Evolutionary conservation across 2,329 filamentous ascomycete species (phyloP).

Genomic region (Aspergillus hortae): DNA sequence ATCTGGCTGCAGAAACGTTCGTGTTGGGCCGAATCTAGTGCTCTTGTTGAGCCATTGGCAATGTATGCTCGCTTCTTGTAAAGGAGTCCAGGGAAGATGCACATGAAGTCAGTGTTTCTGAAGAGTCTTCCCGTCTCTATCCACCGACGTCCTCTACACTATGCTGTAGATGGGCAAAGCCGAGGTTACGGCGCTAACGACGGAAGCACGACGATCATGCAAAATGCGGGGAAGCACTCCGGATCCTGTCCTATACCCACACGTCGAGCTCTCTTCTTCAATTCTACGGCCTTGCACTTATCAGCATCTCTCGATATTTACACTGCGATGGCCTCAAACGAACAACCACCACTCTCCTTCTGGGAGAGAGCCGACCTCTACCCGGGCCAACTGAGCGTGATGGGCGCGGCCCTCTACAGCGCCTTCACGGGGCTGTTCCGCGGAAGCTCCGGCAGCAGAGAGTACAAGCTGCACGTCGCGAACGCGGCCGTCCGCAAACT

Average conservation of each 20-base stretch:
- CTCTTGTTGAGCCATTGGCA: too few species aligned
- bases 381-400: slow-evolving; percentile 22
- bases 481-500: slow-evolving; percentile 29
- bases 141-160: too few species aligned
- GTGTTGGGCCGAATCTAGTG: too few species aligned
- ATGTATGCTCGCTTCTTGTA: too few species aligned
- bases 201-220: not conserved
- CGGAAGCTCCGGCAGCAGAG: slow-evolving; percentile 32
- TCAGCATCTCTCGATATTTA: not conserved
- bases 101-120: too few species aligned
- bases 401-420: slow-evolving; percentile 24
- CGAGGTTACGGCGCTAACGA: not conserved
- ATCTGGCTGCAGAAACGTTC: too few species aligned
- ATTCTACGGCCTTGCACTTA: not conserved
- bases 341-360: slow-evolving; percentile 25
- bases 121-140: too few species aligned
- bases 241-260: not conserved
- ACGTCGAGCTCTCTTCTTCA: not conserved
- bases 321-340: slow-evolving; percentile 10
- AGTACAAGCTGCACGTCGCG: slow-evolving; percentile 33
- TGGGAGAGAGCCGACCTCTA: slow-evolving; percentile 33
- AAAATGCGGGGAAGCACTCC: not conserved
- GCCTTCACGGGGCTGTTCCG: slow-evolving; percentile 38
- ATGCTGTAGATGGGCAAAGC: not conserved
- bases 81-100: too few species aligned